These are phyloP conservation scores for Blastomyces percursus DNA, from an alignment of 2,329 filamentous ascomycete genomes.

Conservation along the genomic window DNA sequence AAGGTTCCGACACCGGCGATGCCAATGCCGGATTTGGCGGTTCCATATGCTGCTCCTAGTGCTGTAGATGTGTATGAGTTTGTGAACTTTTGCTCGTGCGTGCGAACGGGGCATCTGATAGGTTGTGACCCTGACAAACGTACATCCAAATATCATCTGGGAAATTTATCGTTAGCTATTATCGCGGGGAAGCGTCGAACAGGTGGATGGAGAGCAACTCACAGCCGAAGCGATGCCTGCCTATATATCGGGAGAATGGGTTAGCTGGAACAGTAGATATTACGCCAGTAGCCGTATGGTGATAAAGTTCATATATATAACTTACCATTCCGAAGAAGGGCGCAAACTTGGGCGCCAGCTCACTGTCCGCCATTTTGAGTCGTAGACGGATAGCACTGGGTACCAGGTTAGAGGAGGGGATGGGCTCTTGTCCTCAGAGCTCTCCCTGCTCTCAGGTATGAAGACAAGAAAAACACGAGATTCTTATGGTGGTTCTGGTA, in stretches of 20 bases:
- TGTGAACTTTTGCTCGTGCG: not conserved
- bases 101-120: not conserved
- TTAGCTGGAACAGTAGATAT: not conserved
- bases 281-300: not conserved
- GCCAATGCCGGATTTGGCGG: slow-evolving; percentile 57
- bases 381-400: not conserved
- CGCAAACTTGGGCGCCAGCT: slow-evolving; percentile 51
- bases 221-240: slow-evolving; percentile 41
- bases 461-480: not conserved
- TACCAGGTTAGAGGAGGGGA: not conserved
- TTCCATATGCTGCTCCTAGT: slow-evolving; percentile 56
- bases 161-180: not conserved
- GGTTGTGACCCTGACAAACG: not conserved
- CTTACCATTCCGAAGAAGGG: slow-evolving; percentile 58
- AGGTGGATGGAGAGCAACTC: slow-evolving; percentile 18
- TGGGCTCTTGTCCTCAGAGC: not conserved
- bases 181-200: not conserved
- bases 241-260: slow-evolving; percentile 18
- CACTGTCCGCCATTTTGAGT: slow-evolving; percentile 36
- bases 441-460: not conserved
- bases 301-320: slow-evolving; percentile 17
- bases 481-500: not conserved
- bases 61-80: slow-evolving; percentile 32
- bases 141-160: slow-evolving; percentile 45
- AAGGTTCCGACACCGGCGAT: slow-evolving; percentile 57